Conservation (phyloP, 2,329 filamentous ascomycete genomes). For the Penicillium decumbens region DNA sequence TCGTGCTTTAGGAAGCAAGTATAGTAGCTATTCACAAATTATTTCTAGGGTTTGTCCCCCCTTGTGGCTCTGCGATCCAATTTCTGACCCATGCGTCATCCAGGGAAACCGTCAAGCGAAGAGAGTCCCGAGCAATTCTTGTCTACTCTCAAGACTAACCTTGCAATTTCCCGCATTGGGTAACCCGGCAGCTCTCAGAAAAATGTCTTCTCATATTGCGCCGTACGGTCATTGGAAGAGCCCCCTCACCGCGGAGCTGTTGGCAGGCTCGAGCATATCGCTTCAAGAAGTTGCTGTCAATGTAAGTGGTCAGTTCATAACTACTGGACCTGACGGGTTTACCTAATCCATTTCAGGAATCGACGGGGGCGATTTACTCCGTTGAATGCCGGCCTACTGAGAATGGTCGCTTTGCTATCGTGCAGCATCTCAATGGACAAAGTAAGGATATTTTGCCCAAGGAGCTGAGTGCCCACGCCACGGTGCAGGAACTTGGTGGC, state of each 20-base stretch:
- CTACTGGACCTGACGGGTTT: neutral
- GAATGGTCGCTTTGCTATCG: conserved; percentile 44
- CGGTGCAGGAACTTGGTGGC: conserved; percentile 54
- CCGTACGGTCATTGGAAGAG: conserved; percentile 40
- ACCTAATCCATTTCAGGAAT: conserved; percentile 11
- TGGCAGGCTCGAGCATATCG: conserved; percentile 31
- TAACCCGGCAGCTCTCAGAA: too few relatives aligned
- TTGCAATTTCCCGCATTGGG: neutral
- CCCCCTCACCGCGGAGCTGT: conserved; percentile 35
- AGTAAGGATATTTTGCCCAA: conserved; percentile 43
- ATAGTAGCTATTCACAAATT: neutral
- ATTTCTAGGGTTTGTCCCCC: neutral
- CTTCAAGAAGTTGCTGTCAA: conserved; percentile 32
- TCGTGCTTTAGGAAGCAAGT: neutral
- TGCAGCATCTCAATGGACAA: conserved; percentile 38
- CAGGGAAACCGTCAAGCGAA: neutral
- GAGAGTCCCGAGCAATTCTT: neutral
- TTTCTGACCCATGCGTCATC: neutral
- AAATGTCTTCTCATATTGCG: conserved; percentile 8
- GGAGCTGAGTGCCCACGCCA: conserved; percentile 44
- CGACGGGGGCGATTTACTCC: conserved; percentile 31
- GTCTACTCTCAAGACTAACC: neutral
- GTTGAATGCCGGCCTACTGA: conserved; percentile 35
- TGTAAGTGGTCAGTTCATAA: conserved; percentile 15
- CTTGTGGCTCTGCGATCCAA: neutral